Percentiles rank a stretch among this genome's conserved stretches.
Conservation (phyloP, 768 basidiomycete genomes). For the Amanita phalloides region DNA sequence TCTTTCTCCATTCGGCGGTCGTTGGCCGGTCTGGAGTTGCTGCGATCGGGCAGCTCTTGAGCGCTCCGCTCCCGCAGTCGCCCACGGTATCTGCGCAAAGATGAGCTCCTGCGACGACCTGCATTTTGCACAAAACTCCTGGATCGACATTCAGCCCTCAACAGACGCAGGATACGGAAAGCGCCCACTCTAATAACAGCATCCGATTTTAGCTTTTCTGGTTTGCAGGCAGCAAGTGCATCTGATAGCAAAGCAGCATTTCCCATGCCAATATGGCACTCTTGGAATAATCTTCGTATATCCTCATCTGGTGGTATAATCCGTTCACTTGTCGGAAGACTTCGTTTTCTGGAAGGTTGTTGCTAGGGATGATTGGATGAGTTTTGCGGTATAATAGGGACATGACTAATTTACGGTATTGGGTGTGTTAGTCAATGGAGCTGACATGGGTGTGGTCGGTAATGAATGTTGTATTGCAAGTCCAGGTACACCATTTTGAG, state of each 20-base stretch:
- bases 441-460: constrained; percentile 14
- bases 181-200: constrained; percentile 55
- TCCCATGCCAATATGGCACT: constrained; percentile 76
- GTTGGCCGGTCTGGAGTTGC: constrained; percentile 21
- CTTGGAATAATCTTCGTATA: constrained; percentile 70
- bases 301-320: constrained; percentile 74
- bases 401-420: constrained; percentile 5
- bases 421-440: constrained; percentile 7
- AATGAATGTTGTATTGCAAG: constrained; percentile 26
- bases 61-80: constrained; percentile 68
- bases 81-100: constrained; percentile 86
- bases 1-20: background rate
- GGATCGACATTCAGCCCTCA: constrained; percentile 2
- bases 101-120: constrained; percentile 77
- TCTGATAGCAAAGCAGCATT: constrained; percentile 69
- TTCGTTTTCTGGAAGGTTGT: constrained; percentile 23
- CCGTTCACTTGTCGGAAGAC: constrained; percentile 25
- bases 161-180: background rate
- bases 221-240: constrained; percentile 56
- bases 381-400: constrained; percentile 1
- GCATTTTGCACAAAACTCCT: constrained; percentile 84
- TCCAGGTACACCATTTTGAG: constrained; percentile 26
- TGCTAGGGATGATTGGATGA: background rate
- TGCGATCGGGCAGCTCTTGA: constrained; percentile 33
- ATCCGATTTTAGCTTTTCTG: constrained; percentile 55